phyloP scores from a whole-genome alignment of 2,329 filamentous ascomycete species.

The Monilinia vaccinii-corymbosi region DNA sequence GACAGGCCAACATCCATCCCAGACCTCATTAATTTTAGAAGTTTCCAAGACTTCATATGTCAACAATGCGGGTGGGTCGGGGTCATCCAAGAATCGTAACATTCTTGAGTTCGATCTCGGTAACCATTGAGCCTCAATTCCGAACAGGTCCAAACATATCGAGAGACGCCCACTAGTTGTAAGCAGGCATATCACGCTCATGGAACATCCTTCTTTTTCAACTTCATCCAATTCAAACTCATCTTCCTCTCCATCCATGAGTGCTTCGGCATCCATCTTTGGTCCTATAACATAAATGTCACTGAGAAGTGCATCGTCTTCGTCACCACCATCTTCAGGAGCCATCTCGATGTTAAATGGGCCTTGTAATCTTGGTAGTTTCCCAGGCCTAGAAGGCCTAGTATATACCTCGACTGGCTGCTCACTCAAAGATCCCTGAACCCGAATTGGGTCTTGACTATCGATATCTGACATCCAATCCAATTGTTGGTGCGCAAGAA shows the following conservation, averaged over 20 bases:
- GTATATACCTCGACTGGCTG: constrained; percentile 45
- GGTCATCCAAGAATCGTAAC: constrained; percentile 32
- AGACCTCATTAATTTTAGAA: constrained; percentile 44
- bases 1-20: constrained; percentile 50
- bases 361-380: constrained; percentile 51
- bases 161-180: constrained; percentile 52
- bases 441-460: constrained; percentile 48
- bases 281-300: constrained; percentile 56
- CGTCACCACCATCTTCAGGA: constrained; percentile 41
- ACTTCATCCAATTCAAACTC: constrained; percentile 43
- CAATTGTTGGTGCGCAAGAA: constrained; percentile 54
- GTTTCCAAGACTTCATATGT: constrained; percentile 56
- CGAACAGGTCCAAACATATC: constrained; percentile 52
- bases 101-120: constrained; percentile 43
- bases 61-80: constrained; percentile 41
- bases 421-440: constrained; percentile 42
- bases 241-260: constrained; percentile 56
- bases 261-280: constrained; percentile 49
- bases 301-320: constrained; percentile 46
- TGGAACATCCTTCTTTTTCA: constrained; percentile 50
- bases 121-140: constrained; percentile 58
- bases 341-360: constrained; percentile 48
- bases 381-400: constrained; percentile 47
- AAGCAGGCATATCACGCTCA: constrained; percentile 50
- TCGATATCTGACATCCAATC: constrained; percentile 61